phyloP scores from a whole-genome alignment of 345 rosid species.

The Corchorus olitorius region DNA sequence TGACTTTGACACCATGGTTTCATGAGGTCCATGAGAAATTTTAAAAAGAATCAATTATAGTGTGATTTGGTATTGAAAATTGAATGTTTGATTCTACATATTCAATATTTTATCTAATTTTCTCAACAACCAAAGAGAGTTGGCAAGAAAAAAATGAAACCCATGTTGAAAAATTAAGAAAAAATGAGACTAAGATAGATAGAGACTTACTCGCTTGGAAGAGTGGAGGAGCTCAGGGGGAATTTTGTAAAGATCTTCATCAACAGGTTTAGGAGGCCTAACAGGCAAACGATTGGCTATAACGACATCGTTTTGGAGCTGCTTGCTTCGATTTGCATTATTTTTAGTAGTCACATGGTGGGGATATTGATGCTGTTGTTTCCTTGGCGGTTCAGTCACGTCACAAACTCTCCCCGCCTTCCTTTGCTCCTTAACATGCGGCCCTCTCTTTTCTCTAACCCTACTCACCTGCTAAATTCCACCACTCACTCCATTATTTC shows the following conservation, averaged over 20 bases:
- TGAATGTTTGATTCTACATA: too few relatives aligned
- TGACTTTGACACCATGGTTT: not conserved
- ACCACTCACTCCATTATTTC: constrained; percentile 1
- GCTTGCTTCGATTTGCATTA: constrained; percentile 8
- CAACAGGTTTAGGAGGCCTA: constrained; percentile 62
- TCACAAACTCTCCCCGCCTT: constrained; percentile 65
- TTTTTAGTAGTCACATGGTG: constrained; percentile 18
- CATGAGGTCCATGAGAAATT: not conserved
- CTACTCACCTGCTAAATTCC: constrained; percentile 32
- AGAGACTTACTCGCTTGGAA: constrained; percentile 49
- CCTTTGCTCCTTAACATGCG: constrained; percentile 50
- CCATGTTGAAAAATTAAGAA: too few relatives aligned
- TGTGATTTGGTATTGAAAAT: too few relatives aligned
- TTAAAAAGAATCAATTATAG: too few relatives aligned
- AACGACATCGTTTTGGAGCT: constrained; percentile 24
- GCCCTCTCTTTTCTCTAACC: constrained; percentile 40
- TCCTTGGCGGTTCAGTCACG: constrained; percentile 51
- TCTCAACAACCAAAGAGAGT: too few relatives aligned
- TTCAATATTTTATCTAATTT: too few relatives aligned
- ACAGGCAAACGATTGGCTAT: constrained; percentile 16
- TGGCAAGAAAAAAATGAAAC: too few relatives aligned
- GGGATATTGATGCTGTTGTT: constrained; percentile 22
- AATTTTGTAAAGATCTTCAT: constrained; percentile 91
- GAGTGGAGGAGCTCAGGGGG: constrained; percentile 77
- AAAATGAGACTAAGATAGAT: not conserved